Conservation (phyloP, 805 yeast genomes). For the Lachancea waltii region DNA sequence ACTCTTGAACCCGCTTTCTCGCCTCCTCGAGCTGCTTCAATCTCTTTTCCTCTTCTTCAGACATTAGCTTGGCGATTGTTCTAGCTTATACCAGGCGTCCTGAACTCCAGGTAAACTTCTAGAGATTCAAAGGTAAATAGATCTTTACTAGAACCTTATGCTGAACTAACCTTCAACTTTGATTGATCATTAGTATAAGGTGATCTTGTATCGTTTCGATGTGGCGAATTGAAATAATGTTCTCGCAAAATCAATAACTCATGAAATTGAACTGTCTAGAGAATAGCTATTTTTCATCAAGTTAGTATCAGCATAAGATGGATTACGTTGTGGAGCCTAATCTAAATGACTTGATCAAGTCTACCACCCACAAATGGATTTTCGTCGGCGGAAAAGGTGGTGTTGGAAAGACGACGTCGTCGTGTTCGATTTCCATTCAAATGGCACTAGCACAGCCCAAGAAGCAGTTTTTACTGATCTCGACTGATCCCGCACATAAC, state of each 20-base stretch:
- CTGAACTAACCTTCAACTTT: no score
- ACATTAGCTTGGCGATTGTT: constrained; percentile 17
- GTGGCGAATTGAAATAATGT: background rate
- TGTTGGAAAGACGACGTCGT: constrained; percentile 97
- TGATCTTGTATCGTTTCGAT: background rate
- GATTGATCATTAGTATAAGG: background rate
- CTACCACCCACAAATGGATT: constrained; percentile 80
- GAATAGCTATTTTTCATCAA: no score
- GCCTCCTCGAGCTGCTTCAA: constrained; percentile 69
- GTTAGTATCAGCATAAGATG: no score
- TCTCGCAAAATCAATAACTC: no score
- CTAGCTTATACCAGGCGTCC: no score
- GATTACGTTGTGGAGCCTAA: constrained; percentile 68
- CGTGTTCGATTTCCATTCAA: constrained; percentile 92
- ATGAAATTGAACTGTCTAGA: no score
- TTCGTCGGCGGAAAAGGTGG: constrained; percentile 99
- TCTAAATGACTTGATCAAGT: constrained; percentile 59
- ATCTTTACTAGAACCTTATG: no score
- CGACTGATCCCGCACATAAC: constrained; percentile 98
- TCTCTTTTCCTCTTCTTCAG: constrained; percentile 36
- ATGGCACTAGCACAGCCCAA: constrained; percentile 75
- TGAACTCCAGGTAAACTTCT: no score
- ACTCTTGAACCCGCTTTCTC: constrained; percentile 61
- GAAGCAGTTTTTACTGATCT: constrained; percentile 79
- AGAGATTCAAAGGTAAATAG: no score